Evolutionary conservation across 768 basidiomycete species (phyloP).

Genomic region (Clitopilus passeckerianus): DNA sequence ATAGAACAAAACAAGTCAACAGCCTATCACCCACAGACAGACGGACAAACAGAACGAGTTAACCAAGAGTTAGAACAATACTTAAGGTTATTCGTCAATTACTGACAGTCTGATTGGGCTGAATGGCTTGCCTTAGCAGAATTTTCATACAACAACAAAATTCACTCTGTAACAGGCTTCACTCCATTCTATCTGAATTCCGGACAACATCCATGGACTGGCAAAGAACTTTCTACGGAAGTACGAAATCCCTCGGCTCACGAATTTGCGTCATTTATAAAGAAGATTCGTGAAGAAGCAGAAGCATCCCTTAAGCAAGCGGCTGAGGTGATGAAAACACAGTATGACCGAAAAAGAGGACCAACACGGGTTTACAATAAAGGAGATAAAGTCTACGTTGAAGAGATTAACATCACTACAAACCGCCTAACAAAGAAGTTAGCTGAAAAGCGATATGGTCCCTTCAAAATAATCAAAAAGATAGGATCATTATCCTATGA

Average conservation of each 20-base stretch:
- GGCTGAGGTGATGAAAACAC: conserved; percentile 11
- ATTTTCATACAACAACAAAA: conserved; percentile 23
- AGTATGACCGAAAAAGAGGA: conserved; percentile 4
- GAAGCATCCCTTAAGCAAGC: conserved; percentile 6
- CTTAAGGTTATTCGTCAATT: conserved; percentile 16
- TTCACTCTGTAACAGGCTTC: conserved; percentile 14
- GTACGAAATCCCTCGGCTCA: conserved; percentile 8
- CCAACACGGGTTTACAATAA: conserved; percentile 2
- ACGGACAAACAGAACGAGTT: conserved; percentile 16
- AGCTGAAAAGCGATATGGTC: conserved; percentile 12
- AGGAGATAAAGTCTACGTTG: conserved; percentile 13
- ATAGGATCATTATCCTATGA: conserved; percentile 8
- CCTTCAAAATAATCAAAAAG: conserved; percentile 11
- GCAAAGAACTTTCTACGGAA: conserved; percentile 7
- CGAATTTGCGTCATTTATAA: conserved; percentile 11
- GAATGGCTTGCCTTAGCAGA: conserved; percentile 20
- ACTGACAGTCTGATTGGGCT: conserved; percentile 22
- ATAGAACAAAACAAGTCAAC: conserved; percentile 19
- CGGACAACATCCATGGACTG: conserved; percentile 16
- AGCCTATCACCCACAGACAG: conserved; percentile 27
- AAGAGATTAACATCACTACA: conserved; percentile 7
- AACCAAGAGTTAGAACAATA: conserved; percentile 22
- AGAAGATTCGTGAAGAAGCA: conserved; percentile 8
- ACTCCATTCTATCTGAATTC: conserved; percentile 21
- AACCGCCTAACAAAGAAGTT: conserved; percentile 13